Base-by-base conservation (phyloP, 106 monocot genomes). In the Dendrobium huoshanense region DNA sequence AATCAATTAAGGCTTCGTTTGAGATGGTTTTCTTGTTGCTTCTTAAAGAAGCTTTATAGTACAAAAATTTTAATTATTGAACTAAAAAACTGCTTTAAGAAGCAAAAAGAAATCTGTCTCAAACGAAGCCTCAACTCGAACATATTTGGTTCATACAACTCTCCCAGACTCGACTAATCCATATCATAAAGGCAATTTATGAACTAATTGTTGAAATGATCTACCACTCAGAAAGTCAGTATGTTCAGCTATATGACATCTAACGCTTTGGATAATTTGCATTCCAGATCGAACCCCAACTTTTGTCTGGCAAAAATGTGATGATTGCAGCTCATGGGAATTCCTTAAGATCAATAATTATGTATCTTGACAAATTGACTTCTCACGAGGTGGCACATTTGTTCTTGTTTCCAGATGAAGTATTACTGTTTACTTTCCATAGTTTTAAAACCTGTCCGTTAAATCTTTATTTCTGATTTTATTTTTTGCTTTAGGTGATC, bases 261-360 rank as follows among this genome's bases (percentile, higher is more conserved):
- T 65, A 65, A 65, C 65, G 8, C 65, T 65, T 5, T 37, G 37
- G 0, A 37, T 24, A 48, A 22, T 41, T 82, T 81, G 41, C 25
- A 4, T 81, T 65, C 25, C 83, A 97, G 96, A 94, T 97, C 88
- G 92, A 90, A 78, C 96, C 92, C 75, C 87, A 89, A 64, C 89
- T 97, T 51, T 77, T 87, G 79, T 72, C 67, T 75, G 96, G 96
- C 20, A 94, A 94, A 75, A 87, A 94, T 85, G 88, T 97, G 74
- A 86, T 94, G 96, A 97, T 97, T 84, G 94, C 96, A 77, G 96
- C 96, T 29, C 96, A 97, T 89, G 96, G 94, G 33, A 97, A 97
- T 75, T 97, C 96, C 51, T 82, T 97, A 43, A 88, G 96, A 61
- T 97, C 96, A 44, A 94, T 97, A 74, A 97, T 97, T 68, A 97